These are phyloP conservation scores for Agaricus subrufescens DNA, from an alignment of 768 basidiomycete genomes.

Conservation along the genomic window DNA sequence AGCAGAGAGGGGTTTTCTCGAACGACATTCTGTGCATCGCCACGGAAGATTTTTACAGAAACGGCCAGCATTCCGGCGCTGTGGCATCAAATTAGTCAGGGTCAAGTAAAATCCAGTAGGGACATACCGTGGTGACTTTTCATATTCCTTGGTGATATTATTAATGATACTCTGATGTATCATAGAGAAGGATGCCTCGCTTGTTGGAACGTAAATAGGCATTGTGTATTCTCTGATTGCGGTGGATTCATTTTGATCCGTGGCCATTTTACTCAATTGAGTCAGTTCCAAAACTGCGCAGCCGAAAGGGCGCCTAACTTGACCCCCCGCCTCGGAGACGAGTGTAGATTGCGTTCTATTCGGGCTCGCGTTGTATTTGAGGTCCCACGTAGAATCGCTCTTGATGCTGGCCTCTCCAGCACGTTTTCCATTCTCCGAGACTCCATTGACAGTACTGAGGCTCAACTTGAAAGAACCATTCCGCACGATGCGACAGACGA, in stretches of 20 bases:
- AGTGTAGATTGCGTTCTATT: slow-evolving; percentile 3
- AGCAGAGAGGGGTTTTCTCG: slow-evolving; percentile 82
- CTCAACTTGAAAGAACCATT: slow-evolving; percentile 84
- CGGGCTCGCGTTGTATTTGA: slow-evolving; percentile 19
- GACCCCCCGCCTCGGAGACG: slow-evolving; percentile 26
- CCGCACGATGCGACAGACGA: slow-evolving; percentile 88
- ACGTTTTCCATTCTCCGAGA: slow-evolving; percentile 43
- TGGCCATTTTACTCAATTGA: slow-evolving; percentile 63
- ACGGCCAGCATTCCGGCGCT: slow-evolving; percentile 88
- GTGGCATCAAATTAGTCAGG: slow-evolving; percentile 7
- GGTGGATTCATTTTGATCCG: slow-evolving; percentile 60
- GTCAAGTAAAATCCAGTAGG: neutral
- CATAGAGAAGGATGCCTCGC: slow-evolving; percentile 86
- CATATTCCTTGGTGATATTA: slow-evolving; percentile 71
- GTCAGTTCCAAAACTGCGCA: slow-evolving; percentile 89
- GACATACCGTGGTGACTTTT: slow-evolving; percentile 73
- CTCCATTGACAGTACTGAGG: slow-evolving; percentile 30
- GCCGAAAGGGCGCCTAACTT: slow-evolving; percentile 87
- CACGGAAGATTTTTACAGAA: slow-evolving; percentile 82
- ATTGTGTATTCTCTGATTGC: slow-evolving; percentile 74
- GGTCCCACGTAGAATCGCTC: slow-evolving; percentile 23
- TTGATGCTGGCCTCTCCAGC: slow-evolving; percentile 49
- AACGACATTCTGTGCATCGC: slow-evolving; percentile 69
- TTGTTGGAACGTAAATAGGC: slow-evolving; percentile 81
- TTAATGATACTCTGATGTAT: slow-evolving; percentile 94